phyloP scores from a whole-genome alignment of 345 rosid genomes.

The Hypericum perforatum region DNA sequence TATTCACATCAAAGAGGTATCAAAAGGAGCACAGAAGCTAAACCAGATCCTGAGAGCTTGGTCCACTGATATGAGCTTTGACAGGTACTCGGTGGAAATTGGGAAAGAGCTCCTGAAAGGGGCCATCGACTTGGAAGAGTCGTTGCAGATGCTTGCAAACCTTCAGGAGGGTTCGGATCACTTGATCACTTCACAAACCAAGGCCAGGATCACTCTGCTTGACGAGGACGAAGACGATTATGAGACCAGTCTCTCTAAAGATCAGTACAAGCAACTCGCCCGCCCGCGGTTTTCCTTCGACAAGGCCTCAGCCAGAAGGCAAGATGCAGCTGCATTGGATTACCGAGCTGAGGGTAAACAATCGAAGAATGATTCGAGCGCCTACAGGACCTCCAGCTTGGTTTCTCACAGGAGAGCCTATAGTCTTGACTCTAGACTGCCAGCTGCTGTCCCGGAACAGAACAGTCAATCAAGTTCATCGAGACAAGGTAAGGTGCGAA shows the following conservation, averaged over 20 bases:
- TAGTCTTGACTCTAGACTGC: constrained; percentile 14
- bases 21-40: constrained; percentile 64
- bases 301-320: too few relatives aligned
- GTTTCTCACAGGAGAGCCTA: constrained; percentile 33
- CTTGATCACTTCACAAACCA: constrained; percentile 35
- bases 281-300: constrained; percentile 45
- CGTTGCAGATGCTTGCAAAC: constrained; percentile 69
- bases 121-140: constrained; percentile 70
- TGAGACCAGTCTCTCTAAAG: constrained; percentile 7
- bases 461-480: constrained; percentile 24
- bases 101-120: constrained; percentile 72
- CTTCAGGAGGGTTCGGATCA: constrained; percentile 61
- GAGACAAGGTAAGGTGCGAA: constrained; percentile 52
- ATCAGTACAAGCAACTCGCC: constrained; percentile 36
- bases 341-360: too few relatives aligned
- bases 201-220: constrained; percentile 51
- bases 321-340: too few relatives aligned
- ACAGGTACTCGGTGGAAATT: constrained; percentile 56
- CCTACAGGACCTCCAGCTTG: constrained; percentile 20
- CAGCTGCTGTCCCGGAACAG: constrained; percentile 21
- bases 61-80: constrained; percentile 52
- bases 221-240: constrained; percentile 47
- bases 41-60: constrained; percentile 69
- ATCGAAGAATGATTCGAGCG: too few relatives aligned
- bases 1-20: constrained; percentile 62